Base-by-base conservation (phyloP, 495 filamentous ascomycete genomes). In the Bacidia gigantensis region DNA sequence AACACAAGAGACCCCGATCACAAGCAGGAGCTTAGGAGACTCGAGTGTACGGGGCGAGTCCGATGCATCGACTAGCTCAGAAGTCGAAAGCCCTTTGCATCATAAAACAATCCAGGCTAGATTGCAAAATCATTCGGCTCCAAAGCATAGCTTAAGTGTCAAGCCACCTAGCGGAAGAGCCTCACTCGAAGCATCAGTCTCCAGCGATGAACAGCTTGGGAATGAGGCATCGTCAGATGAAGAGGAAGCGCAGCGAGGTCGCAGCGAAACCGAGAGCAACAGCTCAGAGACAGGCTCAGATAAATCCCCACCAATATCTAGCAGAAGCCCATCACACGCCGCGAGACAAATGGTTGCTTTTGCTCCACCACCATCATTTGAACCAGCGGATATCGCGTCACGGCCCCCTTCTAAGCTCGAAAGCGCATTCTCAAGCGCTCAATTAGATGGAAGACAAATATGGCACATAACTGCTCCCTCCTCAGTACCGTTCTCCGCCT, bases 381-480 rank as follows among this genome's bases (percentile, higher is more conserved):
- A 61, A 18, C 22, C 51, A 14, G 58, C 62, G 2, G 35, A 44
- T 14, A 55, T 56, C 42, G 41, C 58, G 10, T 32, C 55, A 1
- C 41, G 45, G 41, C 42, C 52, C n/a, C 53, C 62, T 2, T 60
- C 59, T n/a, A 51, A 47, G 25, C 38, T 50, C 11, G 22, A 50
- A 14, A 43, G 53, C 5, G 20, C 63, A 12, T 60, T 68, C 43
- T 42, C 62, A 10, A 41, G 58, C 12, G 46, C 55, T 3, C 59
- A 61, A n/a, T 55, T 74, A 2, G 53, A 59, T 47, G 71, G 68
- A 39, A 78, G 76, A 56, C 64, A 78, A 51, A 61, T 79, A 26
- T 79, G 75, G 75, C 71, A 79, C 54, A 70, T 79, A 29, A 72
- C 67, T n/a, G 71, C 70, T 26, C 75, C 75, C 25, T 65, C 66